Evolutionary conservation across 192 early-diverging fungal species (phyloP).

Genomic region (Backusella liffmaniae): DNA sequence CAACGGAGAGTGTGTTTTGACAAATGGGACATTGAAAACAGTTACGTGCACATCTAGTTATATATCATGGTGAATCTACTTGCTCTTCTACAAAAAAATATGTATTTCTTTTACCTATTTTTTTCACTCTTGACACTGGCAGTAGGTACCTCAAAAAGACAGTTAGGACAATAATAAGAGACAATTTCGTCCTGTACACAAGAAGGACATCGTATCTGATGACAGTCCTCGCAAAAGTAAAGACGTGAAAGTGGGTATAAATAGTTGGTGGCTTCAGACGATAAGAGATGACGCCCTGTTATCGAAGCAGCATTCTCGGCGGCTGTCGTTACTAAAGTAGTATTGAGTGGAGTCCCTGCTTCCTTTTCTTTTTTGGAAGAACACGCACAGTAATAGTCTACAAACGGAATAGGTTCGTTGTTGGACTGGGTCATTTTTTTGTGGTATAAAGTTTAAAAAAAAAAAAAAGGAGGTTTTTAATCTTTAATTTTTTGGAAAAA

Average conservation of each 20-base stretch:
- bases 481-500: background rate
- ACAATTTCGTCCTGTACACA: slow-evolving; percentile 86
- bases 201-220: slow-evolving; percentile 72
- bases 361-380: slow-evolving; percentile 14
- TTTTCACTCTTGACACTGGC: slow-evolving; percentile 95
- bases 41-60: slow-evolving; percentile 79
- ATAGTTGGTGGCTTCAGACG: slow-evolving; percentile 29
- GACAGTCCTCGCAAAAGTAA: slow-evolving; percentile 91
- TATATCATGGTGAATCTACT: background rate
- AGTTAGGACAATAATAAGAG: slow-evolving; percentile 94
- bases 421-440: background rate
- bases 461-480: background rate
- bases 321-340: background rate
- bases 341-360: background rate
- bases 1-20: slow-evolving; percentile 74
- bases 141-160: slow-evolving; percentile 94
- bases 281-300: slow-evolving; percentile 22
- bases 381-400: slow-evolving; percentile 30
- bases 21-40: slow-evolving; percentile 94
- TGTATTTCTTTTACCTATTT: slow-evolving; percentile 54
- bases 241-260: slow-evolving; percentile 61
- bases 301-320: background rate
- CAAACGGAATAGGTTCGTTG: slow-evolving; percentile 22
- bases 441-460: background rate
- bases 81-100: background rate